phyloP scores from a whole-genome alignment of 768 basidiomycete species.

The Leccinum variicolor region DNA sequence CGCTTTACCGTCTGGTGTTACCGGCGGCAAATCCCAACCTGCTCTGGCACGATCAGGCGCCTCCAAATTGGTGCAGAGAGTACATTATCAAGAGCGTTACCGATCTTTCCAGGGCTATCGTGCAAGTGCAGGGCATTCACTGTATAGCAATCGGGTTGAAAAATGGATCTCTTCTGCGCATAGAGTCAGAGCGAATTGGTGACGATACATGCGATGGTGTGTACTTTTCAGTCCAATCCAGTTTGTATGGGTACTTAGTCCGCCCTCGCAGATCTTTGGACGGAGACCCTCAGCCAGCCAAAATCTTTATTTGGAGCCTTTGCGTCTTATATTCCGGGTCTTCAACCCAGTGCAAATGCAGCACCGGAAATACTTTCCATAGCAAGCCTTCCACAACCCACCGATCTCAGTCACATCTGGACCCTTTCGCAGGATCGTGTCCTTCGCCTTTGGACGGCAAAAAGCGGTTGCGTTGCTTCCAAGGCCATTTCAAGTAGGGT shows the following conservation, averaged over 20 bases:
- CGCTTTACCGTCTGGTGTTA: conserved; percentile 69
- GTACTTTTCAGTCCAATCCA: conserved; percentile 22
- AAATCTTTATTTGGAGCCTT: conserved; percentile 64
- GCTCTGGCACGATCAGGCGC: conserved; percentile 56
- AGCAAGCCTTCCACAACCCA: conserved; percentile 71
- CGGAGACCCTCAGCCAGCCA: conserved; percentile 60
- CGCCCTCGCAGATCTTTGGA: conserved; percentile 59
- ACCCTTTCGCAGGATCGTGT: conserved; percentile 85
- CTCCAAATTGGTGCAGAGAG: conserved; percentile 61
- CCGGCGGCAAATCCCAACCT: conserved; percentile 50
- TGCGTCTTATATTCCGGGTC: conserved; percentile 59
- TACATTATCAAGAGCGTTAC: conserved; percentile 56
- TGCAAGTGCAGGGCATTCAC: conserved; percentile 66
- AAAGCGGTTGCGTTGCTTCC: conserved; percentile 67
- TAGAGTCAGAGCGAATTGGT: conserved; percentile 61
- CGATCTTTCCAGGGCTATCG: conserved; percentile 43
- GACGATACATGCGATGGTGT: conserved; percentile 57
- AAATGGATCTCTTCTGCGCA: conserved; percentile 62
- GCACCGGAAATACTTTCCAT: conserved; percentile 67
- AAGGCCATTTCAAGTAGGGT: conserved; percentile 45
- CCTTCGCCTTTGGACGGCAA: conserved; percentile 80
- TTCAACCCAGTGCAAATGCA: conserved; percentile 43
- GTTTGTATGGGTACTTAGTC: conserved; percentile 7
- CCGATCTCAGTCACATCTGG: conserved; percentile 73
- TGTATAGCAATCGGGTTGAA: conserved; percentile 60